Base-by-base conservation (phyloP, 1,284 basidiomycete genomes). In the Anthracocystis panici-leucophaei region DNA sequence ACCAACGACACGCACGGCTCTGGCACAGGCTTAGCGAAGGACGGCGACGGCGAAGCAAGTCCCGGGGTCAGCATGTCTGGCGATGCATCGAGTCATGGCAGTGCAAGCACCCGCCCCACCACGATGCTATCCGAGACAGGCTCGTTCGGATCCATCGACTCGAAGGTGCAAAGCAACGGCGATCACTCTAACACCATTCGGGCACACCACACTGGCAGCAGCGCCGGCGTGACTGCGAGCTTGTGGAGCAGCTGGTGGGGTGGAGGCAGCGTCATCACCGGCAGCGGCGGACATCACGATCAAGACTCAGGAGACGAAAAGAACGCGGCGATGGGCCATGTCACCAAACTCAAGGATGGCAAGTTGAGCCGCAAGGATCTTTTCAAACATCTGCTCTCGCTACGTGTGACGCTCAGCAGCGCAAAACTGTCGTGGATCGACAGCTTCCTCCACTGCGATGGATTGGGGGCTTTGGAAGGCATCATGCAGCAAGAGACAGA, bases 391-490 rank as follows among this genome's bases (percentile, higher is more conserved):
- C 87, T 96, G 1, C 91, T 94, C 45, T 91, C 91, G 1, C 87
- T 97, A n/a, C 90, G 94, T 3, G 92, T 95, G 0, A 92, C 93
- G 78, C 87, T 96, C 1, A 92, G 93, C 5, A 95, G 93, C 0
- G 92, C 92, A 0, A 91, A 91, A 64, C 76, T 94, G 18, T 87
- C 88, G 0, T 95, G 93, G 90, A 91, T 94, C 49, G 88, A 91
- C 72, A 90, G 91, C 42, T 96, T 96, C 78, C 87, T 95, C 2
- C 60, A 78, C 1, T 85, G 87, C 0, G 89, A 89, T 42, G 94
- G 94, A 0, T 86, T 95, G 62, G 89, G 90, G 50, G 88, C 87
- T 1, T 59, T 81, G 23, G 78, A 81, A 50, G 49, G 44, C 5
- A 57, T 80, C 40, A 75, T 81, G 70, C 65, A 57, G 46, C 44